Conservation (phyloP, 129 eudicot species). For the Erigeron canadensis region DNA sequence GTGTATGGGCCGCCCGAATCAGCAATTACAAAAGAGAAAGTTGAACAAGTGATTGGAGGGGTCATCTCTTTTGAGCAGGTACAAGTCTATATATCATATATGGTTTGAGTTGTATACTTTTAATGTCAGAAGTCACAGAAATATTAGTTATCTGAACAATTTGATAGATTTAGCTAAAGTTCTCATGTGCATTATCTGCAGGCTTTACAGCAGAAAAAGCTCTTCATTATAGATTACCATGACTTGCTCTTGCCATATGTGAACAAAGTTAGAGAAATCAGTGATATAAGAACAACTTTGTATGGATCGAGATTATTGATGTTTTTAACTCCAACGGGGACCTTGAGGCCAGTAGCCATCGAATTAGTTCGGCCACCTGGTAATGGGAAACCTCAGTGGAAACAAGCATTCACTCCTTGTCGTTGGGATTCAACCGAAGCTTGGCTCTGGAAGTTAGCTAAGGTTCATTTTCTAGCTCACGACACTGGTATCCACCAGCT, state of each 20-base stretch:
- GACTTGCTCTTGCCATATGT: slow-evolving; percentile 65
- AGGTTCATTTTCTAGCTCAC: slow-evolving; percentile 69
- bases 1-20: slow-evolving; percentile 74
- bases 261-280: slow-evolving; percentile 48
- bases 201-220: slow-evolving; percentile 63
- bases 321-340: slow-evolving; percentile 47
- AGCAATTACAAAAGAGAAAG: slow-evolving; percentile 55
- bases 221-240: slow-evolving; percentile 63
- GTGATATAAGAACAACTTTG: slow-evolving; percentile 48
- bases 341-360: slow-evolving; percentile 60
- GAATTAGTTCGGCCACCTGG: slow-evolving; percentile 68
- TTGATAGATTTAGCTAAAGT: neutral
- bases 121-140: neutral
- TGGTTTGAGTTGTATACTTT: neutral
- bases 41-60: slow-evolving; percentile 52
- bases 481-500: slow-evolving; percentile 68
- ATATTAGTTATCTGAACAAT: neutral
- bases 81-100: neutral
- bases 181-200: slow-evolving; percentile 20
- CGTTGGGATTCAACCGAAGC: slow-evolving; percentile 49
- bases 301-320: slow-evolving; percentile 70
- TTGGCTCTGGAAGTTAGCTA: slow-evolving; percentile 80
- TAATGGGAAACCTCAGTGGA: slow-evolving; percentile 64
- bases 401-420: slow-evolving; percentile 39
- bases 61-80: slow-evolving; percentile 49